Evolutionary conservation across 331 rosid genomes (phyloP).

Genomic region (Malus hybrid): DNA sequence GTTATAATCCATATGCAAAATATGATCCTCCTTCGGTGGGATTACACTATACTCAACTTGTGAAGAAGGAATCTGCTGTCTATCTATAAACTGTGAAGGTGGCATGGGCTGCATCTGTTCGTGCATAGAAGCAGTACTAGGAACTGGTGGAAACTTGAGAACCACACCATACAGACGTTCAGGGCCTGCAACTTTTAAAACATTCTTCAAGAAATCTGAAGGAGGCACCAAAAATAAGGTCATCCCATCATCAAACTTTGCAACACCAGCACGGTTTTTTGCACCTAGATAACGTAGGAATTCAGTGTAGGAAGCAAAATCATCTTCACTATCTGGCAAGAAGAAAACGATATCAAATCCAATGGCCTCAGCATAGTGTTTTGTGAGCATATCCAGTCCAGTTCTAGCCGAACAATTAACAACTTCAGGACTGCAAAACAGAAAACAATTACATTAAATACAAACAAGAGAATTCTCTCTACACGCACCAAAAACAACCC

Average conservation of each 20-base stretch:
- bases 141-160: conserved; percentile 71
- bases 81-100: conserved; percentile 48
- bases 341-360: conserved; percentile 88
- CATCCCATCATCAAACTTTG: conserved; percentile 74
- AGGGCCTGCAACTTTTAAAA: conserved; percentile 82
- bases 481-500: too few species aligned
- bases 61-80: conserved; percentile 47
- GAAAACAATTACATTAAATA: neutral
- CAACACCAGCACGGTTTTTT: conserved; percentile 92
- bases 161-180: conserved; percentile 95
- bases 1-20: conserved; percentile 44
- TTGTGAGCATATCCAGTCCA: conserved; percentile 76
- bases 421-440: conserved; percentile 73
- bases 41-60: conserved; percentile 43
- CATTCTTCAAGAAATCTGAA: conserved; percentile 74
- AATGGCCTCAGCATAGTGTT: conserved; percentile 83
- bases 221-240: conserved; percentile 93
- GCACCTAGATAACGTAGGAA: conserved; percentile 77
- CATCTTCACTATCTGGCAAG: conserved; percentile 89
- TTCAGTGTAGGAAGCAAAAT: conserved; percentile 93
- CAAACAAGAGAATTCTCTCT: neutral
- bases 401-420: conserved; percentile 96
- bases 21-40: conserved; percentile 54
- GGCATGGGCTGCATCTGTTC: conserved; percentile 44
- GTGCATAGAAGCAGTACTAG: conserved; percentile 37